Evolutionary conservation across 345 rosid species (phyloP).

Genomic region (Kernera saxatilis): DNA sequence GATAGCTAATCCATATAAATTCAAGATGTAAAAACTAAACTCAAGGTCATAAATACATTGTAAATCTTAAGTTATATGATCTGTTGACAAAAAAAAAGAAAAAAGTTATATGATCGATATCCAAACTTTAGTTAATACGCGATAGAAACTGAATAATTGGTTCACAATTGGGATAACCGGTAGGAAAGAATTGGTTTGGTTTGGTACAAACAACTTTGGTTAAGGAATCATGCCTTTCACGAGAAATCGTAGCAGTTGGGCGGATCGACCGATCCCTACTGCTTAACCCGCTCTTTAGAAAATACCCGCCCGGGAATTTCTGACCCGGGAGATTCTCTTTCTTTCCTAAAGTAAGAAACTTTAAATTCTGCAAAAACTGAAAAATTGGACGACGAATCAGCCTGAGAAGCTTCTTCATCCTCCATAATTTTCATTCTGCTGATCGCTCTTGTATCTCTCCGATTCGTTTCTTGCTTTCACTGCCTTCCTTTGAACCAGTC

Average conservation of each 20-base stretch:
- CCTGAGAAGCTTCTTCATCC: constrained; percentile 13
- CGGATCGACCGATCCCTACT: neutral
- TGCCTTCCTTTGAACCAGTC: neutral
- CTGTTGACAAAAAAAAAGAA: no score
- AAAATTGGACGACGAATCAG: constrained; percentile 13
- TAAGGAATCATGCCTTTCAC: neutral
- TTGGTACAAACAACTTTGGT: neutral
- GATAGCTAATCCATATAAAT: no score
- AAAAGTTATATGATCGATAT: no score
- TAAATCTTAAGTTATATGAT: no score
- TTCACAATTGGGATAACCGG: neutral
- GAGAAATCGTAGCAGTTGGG: neutral
- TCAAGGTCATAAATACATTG: no score
- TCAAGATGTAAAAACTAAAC: no score
- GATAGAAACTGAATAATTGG: neutral
- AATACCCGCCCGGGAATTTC: constrained; percentile 10
- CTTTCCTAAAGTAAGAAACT: constrained; percentile 13
- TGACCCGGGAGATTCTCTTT: neutral
- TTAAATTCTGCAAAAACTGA: neutral
- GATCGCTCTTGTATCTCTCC: neutral
- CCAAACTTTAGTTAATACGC: neutral
- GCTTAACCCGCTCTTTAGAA: neutral
- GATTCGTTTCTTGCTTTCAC: neutral
- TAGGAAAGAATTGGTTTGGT: neutral
- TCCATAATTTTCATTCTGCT: neutral